phyloP scores from a whole-genome alignment of 73 alveolate genomes.

The Paramecium sonneborni region DNA sequence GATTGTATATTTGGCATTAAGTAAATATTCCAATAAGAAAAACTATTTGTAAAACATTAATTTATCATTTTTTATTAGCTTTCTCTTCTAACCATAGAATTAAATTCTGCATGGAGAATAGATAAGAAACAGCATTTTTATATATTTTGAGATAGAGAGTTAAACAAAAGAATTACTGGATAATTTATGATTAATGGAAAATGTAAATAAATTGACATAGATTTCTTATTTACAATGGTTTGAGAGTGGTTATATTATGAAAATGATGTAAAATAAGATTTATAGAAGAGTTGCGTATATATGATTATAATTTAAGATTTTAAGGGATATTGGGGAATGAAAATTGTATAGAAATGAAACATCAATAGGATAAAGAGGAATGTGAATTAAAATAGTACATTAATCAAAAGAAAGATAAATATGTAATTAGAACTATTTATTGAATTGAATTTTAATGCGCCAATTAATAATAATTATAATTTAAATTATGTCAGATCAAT shows the following conservation, averaged over 20 bases:
- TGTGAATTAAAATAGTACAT: not conserved
- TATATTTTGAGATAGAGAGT: no score
- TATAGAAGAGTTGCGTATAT: not conserved
- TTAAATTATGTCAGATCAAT: constrained; percentile 36
- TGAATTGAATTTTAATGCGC: not conserved
- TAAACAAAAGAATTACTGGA: not conserved
- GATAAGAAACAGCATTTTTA: no score
- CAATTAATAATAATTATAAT: not conserved
- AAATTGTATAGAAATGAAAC: not conserved
- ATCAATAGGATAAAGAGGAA: not conserved
- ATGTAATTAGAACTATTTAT: not conserved
- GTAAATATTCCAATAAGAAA: no score
- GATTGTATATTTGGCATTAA: no score
- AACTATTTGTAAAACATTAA: no score
- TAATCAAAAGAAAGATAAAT: not conserved
- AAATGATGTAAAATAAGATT: not conserved
- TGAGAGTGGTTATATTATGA: not conserved
- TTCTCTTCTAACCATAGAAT: no score
- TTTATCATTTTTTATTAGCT: no score
- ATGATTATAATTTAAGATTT: not conserved
- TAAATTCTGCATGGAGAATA: no score
- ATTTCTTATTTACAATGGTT: not conserved
- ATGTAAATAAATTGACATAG: not conserved
- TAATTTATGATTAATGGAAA: not conserved
- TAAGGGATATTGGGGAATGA: not conserved